Conservation (phyloP, 345 rosid genomes). For the Brassica nigra region DNA sequence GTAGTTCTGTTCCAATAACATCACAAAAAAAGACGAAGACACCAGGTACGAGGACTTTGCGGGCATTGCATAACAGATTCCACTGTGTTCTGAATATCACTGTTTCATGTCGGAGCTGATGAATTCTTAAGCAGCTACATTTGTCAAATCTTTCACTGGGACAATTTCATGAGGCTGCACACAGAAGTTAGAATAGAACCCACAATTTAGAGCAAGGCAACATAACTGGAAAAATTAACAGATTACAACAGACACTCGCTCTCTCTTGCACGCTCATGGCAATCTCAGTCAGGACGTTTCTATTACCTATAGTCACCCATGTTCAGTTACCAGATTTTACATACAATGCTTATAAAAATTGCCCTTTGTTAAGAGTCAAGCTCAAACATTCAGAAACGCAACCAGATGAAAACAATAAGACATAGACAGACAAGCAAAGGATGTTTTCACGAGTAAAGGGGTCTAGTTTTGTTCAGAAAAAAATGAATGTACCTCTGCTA, state of each 20-base stretch:
- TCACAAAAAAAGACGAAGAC: slow-evolving; percentile 1
- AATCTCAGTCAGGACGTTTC: neutral
- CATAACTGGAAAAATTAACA: neutral
- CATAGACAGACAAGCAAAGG: neutral
- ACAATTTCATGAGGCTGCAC: slow-evolving; percentile 41
- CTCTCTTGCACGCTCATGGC: slow-evolving; percentile 9
- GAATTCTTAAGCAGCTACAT: slow-evolving; percentile 28
- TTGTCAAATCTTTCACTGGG: slow-evolving; percentile 40
- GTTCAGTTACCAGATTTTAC: neutral
- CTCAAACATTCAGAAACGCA: neutral
- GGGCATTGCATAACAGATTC: slow-evolving; percentile 4
- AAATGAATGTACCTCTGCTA: slow-evolving; percentile 58
- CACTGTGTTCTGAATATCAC: neutral
- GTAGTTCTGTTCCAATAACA: neutral
- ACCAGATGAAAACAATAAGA: neutral
- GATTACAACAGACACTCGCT: neutral
- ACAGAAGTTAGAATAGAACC: slow-evolving; percentile 29
- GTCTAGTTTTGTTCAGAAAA: neutral
- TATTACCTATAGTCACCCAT: neutral
- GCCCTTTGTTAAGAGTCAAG: neutral
- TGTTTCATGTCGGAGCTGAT: slow-evolving; percentile 6
- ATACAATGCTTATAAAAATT: neutral
- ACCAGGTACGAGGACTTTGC: slow-evolving; percentile 9
- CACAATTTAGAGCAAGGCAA: neutral
- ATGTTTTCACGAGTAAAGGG: neutral